Base-by-base conservation (phyloP, 768 basidiomycete species). In the Bullera alba region DNA sequence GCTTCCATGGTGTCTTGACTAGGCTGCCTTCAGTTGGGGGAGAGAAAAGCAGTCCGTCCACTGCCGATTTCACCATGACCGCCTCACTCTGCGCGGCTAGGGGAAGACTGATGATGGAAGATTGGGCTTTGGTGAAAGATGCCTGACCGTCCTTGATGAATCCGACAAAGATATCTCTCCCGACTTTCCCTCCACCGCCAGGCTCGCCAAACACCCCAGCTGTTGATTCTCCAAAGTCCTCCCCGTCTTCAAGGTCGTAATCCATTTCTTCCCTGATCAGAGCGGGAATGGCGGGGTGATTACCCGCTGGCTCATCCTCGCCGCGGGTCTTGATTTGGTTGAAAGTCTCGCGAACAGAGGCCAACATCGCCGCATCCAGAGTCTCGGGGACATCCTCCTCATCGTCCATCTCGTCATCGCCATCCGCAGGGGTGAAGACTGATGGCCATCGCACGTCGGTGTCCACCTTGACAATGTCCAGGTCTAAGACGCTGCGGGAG, bases 241-340 rank as follows among this genome's bases (percentile, higher is more conserved):
- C 75, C 63, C 90, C 90, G 4, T 88, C 83, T 49, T 93, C 90
- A 42, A 89, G 43, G 46, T 72, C 68, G 26, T 63, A 86, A 69
- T 97, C 93, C 71, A 87, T 79, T 74, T 96, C 93, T 46, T 89
- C 91, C 58, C 84, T 80, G 38, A 83, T 81, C 21, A 99, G 79
- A 53, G 86, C 86, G 2, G 91, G 86, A 43, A 91, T 74, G 38
- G 83, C 81, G 29, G 74, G 62, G 53, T 67, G 65, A 23, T 51
- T 73, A 28, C 85, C 83, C 30, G 43, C 52, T 7, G 84, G 75
- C 4, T 82, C 86, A 4, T 82, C 73, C 1, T 81, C 83, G 44
- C 79, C 81, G 0, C 82, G 81, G 27, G 15, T 79, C 73, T 3
- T 92, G 74, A 87, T 93, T 72, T 90, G 87, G 69, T 88, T 87